Evolutionary conservation across 805 yeast genomes (phyloP).

Genomic region (Barnettozyma pratensis): DNA sequence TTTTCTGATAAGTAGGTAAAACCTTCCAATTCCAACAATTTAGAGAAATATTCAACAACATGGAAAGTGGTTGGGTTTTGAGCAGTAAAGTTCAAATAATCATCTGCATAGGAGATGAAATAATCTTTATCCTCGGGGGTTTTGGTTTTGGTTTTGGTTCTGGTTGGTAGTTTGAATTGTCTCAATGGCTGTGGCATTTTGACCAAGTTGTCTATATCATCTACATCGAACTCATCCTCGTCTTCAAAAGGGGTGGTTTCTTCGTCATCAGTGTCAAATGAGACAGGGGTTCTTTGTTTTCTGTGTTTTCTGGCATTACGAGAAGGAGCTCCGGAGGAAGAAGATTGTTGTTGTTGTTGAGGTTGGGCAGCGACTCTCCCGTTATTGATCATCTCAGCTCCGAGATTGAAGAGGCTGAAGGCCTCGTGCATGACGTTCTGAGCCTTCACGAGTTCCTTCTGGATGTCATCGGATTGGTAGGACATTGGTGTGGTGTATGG

Average conservation of each 20-base stretch:
- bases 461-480: background rate
- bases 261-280: conserved; percentile 22
- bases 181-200: too few relatives aligned
- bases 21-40: conserved; percentile 50
- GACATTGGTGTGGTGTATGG: background rate
- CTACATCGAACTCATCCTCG: conserved; percentile 4
- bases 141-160: background rate
- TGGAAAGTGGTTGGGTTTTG: conserved; percentile 72
- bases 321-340: too few relatives aligned
- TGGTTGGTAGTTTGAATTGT: background rate
- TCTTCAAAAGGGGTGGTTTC: conserved; percentile 21
- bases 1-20: conserved; percentile 64
- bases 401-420: conserved; percentile 21
- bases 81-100: conserved; percentile 67
- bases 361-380: too few relatives aligned
- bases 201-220: background rate
- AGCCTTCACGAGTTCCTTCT: conserved; percentile 11
- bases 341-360: too few relatives aligned
- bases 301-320: background rate
- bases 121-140: conserved; percentile 18
- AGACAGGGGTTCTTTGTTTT: conserved; percentile 7
- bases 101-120: conserved; percentile 32
- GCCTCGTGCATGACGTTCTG: conserved; percentile 23
- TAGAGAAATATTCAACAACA: conserved; percentile 50
- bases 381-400: conserved; percentile 19